These are phyloP conservation scores for Pelomyxa schiedti DNA, from an alignment of 78 protist genomes.

Conservation along the genomic window DNA sequence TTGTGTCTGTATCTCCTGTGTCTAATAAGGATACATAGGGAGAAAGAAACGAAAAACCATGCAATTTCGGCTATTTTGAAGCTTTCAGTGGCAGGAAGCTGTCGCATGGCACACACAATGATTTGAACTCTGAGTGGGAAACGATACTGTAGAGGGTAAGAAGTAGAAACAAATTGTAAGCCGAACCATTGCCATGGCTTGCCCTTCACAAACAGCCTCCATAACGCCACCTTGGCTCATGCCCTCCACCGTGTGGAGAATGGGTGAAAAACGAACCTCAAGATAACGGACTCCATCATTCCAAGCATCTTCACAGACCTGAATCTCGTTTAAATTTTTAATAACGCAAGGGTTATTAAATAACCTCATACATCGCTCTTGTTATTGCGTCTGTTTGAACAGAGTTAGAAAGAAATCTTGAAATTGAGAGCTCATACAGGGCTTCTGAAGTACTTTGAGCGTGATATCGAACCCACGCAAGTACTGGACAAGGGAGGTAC, in stretches of 20 bases:
- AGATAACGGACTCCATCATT: slow-evolving; percentile 60
- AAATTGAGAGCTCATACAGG: not conserved
- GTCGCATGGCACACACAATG: slow-evolving; percentile 72
- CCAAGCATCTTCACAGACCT: slow-evolving; percentile 50
- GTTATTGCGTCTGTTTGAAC: slow-evolving; percentile 50
- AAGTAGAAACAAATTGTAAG: not conserved
- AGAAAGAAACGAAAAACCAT: no score
- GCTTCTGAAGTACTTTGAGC: not conserved
- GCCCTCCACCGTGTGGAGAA: slow-evolving; percentile 49
- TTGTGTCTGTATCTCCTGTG: slow-evolving; percentile 37
- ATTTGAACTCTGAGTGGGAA: slow-evolving; percentile 35
- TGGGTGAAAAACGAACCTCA: slow-evolving; percentile 71
- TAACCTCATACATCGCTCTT: slow-evolving; percentile 51
- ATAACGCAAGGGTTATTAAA: no score
- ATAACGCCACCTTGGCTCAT: slow-evolving; percentile 39
- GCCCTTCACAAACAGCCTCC: slow-evolving; percentile 61
- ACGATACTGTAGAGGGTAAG: not conserved
- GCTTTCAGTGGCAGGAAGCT: slow-evolving; percentile 10
- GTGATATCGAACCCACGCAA: slow-evolving; percentile 4
- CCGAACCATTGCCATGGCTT: slow-evolving; percentile 15
- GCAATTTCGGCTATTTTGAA: slow-evolving; percentile 51
- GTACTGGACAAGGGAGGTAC: slow-evolving; percentile 1
- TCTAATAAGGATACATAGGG: not conserved
- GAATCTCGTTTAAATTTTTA: no score
- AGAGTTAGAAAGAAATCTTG: no score